Evolutionary conservation across 2,329 filamentous ascomycete species (phyloP).

Genomic region (Aotearoamyces nothofagi): DNA sequence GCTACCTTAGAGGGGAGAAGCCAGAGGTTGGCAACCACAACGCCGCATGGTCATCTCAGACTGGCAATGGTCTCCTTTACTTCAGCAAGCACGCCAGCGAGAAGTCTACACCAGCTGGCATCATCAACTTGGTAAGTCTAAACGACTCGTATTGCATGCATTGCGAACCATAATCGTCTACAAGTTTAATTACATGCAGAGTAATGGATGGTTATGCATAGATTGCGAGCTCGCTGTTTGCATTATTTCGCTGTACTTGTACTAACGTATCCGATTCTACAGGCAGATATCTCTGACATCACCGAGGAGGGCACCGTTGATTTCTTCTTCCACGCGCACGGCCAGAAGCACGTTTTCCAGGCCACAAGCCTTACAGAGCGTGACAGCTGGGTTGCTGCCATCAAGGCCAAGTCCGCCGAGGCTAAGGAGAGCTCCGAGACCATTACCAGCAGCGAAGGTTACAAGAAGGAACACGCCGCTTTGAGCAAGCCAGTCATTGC

Average conservation of each 20-base stretch:
- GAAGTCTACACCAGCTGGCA: constrained; percentile 65
- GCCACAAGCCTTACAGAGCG: constrained; percentile 60
- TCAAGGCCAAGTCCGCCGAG: constrained; percentile 71
- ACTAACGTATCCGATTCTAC: constrained; percentile 18
- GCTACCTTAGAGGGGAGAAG: constrained; percentile 85
- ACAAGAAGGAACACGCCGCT: constrained; percentile 45
- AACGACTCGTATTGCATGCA: neutral
- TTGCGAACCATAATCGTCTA: too few species aligned
- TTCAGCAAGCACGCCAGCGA: constrained; percentile 63
- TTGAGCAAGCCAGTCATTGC: constrained; percentile 26
- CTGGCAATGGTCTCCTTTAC: constrained; percentile 90
- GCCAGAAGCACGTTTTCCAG: constrained; percentile 92
- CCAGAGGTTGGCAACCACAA: constrained; percentile 61
- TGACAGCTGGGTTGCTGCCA: constrained; percentile 78
- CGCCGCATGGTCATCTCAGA: constrained; percentile 81
- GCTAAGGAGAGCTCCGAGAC: constrained; percentile 66
- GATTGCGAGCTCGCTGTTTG: too few species aligned
- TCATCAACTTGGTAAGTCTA: constrained; percentile 66
- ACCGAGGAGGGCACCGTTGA: constrained; percentile 65
- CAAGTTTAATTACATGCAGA: too few species aligned
- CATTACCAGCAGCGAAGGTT: constrained; percentile 65
- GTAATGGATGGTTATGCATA: too few species aligned
- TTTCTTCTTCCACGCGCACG: constrained; percentile 73
- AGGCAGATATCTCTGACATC: constrained; percentile 45
- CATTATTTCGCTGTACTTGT: neutral